Base-by-base conservation (phyloP, 129 eudicot genomes). In the Glebionis coronaria region DNA sequence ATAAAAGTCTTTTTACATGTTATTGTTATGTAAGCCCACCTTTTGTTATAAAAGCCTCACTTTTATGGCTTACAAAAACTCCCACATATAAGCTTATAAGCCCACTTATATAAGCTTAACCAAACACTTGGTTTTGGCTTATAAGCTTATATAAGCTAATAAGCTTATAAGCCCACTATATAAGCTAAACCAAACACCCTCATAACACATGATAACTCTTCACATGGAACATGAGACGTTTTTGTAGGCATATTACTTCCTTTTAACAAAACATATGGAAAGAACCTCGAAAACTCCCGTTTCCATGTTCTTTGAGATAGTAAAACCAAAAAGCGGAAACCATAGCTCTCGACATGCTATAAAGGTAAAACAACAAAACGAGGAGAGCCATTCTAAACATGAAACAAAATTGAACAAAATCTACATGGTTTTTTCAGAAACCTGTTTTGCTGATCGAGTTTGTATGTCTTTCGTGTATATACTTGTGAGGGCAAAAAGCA, bases 401-500 rank as follows among this genome's bases (percentile, higher is more conserved):
- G 42, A 10, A 35, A 60, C 35, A 74, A 46, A 46, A 74, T 44
- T 12, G 25, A 49, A 16, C 49, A 49, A 62, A 57, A 74, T 52
- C 81, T 79, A 93, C 76, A 82, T 69, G 19, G 71, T 58, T 74
- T 94, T 94, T 19, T 76, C 81, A 42, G 80, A 82, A 23, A 71
- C 66, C 49, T 63, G 83, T 63, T 75, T 65, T 12, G 61, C 21
- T 12, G 97, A 75, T 45, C 69, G 76, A 20, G 82, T 79, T 78
- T 82, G 92, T 46, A 93, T 86, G 71, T 82, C 90, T 72, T 84
- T 89, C 0, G 99, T 94, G 85, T 82, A 94, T 61, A 89, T 45
- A 66, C 78, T 94, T 25, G 99, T 89, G 51, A 89, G 65, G 40
- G 99, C 95, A 61, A 86, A 94, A 76, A 94, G 95, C 82, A 85